Conservation (phyloP, 164 flowering plant genomes). For the Annona squamosa region DNA sequence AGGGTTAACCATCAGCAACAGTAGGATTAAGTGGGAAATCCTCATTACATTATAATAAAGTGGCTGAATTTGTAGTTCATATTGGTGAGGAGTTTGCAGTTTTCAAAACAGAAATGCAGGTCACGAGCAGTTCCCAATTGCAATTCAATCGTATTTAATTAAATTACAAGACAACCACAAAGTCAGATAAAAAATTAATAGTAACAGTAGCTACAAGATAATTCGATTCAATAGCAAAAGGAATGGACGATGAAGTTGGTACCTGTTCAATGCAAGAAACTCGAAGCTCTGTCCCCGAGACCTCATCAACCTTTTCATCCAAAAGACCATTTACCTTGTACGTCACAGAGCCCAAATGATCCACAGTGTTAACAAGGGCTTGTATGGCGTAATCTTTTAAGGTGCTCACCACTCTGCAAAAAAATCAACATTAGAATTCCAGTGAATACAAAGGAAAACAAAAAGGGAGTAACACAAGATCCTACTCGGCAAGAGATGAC, state of each 20-base stretch:
- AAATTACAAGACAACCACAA: background rate
- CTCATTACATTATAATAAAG: background rate
- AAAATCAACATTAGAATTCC: background rate
- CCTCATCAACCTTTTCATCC: constrained; percentile 79
- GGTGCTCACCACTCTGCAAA: constrained; percentile 64
- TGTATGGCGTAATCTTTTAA: constrained; percentile 84
- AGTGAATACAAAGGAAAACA: background rate
- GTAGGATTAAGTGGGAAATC: background rate
- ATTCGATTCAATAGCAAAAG: background rate
- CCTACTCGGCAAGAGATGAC: background rate
- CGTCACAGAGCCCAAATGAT: constrained; percentile 86
- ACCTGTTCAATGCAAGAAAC: constrained; percentile 91
- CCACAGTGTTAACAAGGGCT: constrained; percentile 88
- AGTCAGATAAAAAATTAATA: background rate
- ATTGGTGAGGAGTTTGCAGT: background rate
- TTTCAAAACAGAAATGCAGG: background rate
- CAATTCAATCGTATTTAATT: background rate
- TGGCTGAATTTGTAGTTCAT: background rate
- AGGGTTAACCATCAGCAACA: background rate
- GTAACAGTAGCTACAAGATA: background rate
- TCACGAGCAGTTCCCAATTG: background rate
- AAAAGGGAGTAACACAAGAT: background rate
- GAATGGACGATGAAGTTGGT: background rate
- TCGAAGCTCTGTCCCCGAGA: constrained; percentile 55
- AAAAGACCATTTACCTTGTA: constrained; percentile 65